Conservation (phyloP, 371 early-diverging fungal species). For the Apophysomyces elegans region DNA sequence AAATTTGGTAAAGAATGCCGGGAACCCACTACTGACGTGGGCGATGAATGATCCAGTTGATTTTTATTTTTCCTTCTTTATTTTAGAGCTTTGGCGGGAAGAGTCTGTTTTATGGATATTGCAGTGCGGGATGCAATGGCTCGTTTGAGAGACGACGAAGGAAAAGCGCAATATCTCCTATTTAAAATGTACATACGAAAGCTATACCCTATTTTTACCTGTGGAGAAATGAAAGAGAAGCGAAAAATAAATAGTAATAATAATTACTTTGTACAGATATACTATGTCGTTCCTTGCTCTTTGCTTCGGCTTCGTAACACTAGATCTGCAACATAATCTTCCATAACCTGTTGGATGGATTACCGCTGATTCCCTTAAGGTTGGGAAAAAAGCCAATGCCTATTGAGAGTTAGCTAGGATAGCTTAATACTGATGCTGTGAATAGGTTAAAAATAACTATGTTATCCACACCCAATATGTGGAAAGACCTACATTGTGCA, state of each 20-base stretch:
- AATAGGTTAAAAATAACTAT: neutral
- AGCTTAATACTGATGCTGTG: neutral
- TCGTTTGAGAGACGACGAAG: conserved; percentile 15
- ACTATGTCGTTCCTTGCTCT: neutral
- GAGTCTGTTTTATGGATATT: conserved; percentile 26
- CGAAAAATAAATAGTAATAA: neutral
- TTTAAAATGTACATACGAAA: conserved; percentile 4
- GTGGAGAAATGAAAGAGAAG: neutral
- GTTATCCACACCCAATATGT: neutral
- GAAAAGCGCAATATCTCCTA: too few relatives aligned
- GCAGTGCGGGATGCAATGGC: conserved; percentile 22
- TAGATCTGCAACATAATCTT: too few relatives aligned
- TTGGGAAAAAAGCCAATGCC: neutral
- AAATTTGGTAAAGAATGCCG: conserved; percentile 20
- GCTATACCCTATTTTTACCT: neutral
- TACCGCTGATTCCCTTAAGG: neutral
- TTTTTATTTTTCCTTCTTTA: neutral
- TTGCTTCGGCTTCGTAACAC: neutral
- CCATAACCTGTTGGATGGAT: too few relatives aligned
- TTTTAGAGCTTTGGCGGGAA: conserved; percentile 28
- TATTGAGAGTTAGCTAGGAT: too few relatives aligned
- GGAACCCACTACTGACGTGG: neutral
- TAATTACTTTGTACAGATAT: neutral
- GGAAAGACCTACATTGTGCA: too few relatives aligned
- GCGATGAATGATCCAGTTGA: neutral